Conservation (phyloP, 2,329 filamentous ascomycete species). For the Zopfia rhizophila region DNA sequence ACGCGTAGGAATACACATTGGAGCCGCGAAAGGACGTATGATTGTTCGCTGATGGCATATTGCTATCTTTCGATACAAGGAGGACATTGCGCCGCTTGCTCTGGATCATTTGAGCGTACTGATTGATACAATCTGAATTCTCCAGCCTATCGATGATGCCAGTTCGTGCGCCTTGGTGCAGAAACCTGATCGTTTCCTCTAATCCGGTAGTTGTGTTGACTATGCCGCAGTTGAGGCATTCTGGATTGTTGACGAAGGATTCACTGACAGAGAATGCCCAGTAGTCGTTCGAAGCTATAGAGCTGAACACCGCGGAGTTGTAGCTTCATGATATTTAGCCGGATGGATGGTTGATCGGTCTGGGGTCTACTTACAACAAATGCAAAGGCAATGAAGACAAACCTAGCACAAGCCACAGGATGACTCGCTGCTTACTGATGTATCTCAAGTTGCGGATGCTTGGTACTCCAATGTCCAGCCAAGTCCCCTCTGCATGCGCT, state of each 20-base stretch:
- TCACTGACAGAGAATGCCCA: conserved; percentile 21
- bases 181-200: not conserved
- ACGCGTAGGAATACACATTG: conserved; percentile 15
- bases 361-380: conserved; percentile 18
- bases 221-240: conserved; percentile 16
- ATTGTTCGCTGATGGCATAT: conserved; percentile 2
- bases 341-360: too few species aligned
- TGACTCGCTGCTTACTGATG: conserved; percentile 18
- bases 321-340: conserved; percentile 27
- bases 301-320: conserved; percentile 37
- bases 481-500: conserved; percentile 55
- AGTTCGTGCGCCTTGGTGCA: conserved; percentile 8
- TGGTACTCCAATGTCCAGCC: conserved; percentile 47
- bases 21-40: conserved; percentile 7
- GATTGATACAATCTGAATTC: conserved; percentile 26
- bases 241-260: conserved; percentile 15
- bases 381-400: conserved; percentile 33
- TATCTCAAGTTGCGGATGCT: conserved; percentile 29
- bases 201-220: too few species aligned
- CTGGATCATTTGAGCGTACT: conserved; percentile 26
- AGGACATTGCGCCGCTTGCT: conserved; percentile 24
- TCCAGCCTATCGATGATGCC: conserved; percentile 15
- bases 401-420: conserved; percentile 25
- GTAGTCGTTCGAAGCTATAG: conserved; percentile 28
- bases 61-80: conserved; percentile 18